Evolutionary conservation across 1,284 basidiomycete species (phyloP), one percentile per base, ranked within the genome.

Genomic region (Ceratobasidium theobromae): DNA sequence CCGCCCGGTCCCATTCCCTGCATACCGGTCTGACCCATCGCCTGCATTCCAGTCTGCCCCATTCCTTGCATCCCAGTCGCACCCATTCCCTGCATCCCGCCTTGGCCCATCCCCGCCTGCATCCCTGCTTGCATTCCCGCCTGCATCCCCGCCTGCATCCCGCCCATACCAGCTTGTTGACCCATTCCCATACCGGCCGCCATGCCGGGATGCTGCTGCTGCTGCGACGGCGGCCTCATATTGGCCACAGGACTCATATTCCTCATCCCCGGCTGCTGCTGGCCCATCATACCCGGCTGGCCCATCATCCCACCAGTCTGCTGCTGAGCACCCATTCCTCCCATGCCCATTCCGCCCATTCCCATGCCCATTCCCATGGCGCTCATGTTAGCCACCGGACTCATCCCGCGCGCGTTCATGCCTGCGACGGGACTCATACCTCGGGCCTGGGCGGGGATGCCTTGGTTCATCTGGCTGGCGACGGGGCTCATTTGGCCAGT

Each of bases 191-290:
- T 35, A 28, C n/a, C n/a, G n/a, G n/a, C n/a, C n/a, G n/a, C n/a
- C n/a, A n/a, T n/a, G n/a, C 40, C 21, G 14, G 30, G 52, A 12
- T 32, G 52, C 32, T 64, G 46, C 38, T 58, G 55, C 18, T 41
- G 55, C 30, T 51, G 46, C 6, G 58, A 64, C 12, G 48, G 46
- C 2, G 58, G 58, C 9, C 58, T 30, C 58, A 64, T 64, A n/a
- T 52, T 64, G 12, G 46, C 48, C 9, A 64, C 58, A 8, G 58
- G 58, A 30, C 58, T 64, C 58, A 64, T 64, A 25, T 64, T 64
- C 3, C 58, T 45, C 43, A 45, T 45, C 18, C 43, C 43, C 43
- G 18, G 9, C 18, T 21, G 9, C 43, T 21, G 12, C 43, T 49
- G 46, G 18, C 25, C 25, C 46, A 49, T 49, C 46, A 16, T 38